Evolutionary conservation across 345 rosid genomes (phyloP).

Genomic region (Carallia brachiata): DNA sequence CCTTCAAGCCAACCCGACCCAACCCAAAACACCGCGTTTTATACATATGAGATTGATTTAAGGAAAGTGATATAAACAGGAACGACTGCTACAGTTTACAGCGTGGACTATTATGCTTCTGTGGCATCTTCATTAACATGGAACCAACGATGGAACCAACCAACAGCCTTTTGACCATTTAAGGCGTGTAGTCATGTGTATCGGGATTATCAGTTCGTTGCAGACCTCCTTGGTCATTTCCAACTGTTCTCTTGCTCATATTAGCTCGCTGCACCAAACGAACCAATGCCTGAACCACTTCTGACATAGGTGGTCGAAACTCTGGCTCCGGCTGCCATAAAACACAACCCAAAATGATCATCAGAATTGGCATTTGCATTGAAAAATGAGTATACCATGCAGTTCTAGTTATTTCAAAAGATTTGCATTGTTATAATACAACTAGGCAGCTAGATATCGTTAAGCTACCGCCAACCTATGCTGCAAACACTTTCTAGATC

Average conservation of each 20-base stretch:
- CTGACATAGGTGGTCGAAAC: constrained; percentile 97
- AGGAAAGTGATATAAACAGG: neutral
- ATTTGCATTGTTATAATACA: neutral
- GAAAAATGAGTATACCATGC: neutral
- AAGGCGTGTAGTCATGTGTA: constrained; percentile 55
- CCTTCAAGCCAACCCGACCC: neutral
- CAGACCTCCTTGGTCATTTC: constrained; percentile 50
- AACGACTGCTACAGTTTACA: neutral
- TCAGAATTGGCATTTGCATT: neutral
- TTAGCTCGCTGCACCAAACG: constrained; percentile 90
- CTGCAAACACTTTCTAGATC: neutral
- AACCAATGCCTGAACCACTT: constrained; percentile 96
- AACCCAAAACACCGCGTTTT: neutral
- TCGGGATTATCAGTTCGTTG: constrained; percentile 37
- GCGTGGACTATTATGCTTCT: neutral
- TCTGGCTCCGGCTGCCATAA: constrained; percentile 87
- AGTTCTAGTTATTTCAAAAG: neutral
- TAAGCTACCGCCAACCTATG: neutral
- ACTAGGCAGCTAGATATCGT: too few relatives aligned
- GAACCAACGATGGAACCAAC: constrained; percentile 12
- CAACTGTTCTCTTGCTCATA: constrained; percentile 93
- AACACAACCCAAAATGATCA: constrained; percentile 5
- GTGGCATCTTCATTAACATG: constrained; percentile 1
- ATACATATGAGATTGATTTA: neutral
- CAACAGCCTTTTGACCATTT: constrained; percentile 2